phyloP scores from a whole-genome alignment of 106 monocot species.

The Apostasia shenzhenica region DNA sequence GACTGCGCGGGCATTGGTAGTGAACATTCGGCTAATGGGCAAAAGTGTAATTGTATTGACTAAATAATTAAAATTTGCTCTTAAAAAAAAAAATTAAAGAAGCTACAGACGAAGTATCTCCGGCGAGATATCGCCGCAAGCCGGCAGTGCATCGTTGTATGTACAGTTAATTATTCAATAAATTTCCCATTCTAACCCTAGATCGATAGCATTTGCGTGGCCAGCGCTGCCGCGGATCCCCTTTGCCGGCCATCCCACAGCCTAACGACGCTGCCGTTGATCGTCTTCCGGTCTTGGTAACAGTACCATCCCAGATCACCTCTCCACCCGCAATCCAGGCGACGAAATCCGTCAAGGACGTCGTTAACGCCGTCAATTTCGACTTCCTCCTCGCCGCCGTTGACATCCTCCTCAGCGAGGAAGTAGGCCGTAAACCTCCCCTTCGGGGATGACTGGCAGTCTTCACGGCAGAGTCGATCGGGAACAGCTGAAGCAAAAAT shows the following conservation, averaged over 20 bases:
- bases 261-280: constrained; percentile 69
- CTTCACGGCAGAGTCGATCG: neutral
- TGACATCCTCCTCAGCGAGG: neutral
- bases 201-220: neutral
- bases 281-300: constrained; percentile 39
- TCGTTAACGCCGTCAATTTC: neutral
- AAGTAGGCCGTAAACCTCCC: constrained; percentile 21
- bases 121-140: too few relatives aligned
- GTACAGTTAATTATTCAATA: neutral
- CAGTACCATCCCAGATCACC: constrained; percentile 51
- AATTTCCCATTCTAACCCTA: neutral
- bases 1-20: too few relatives aligned
- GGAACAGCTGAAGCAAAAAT: neutral
- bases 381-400: neutral
- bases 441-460: constrained; percentile 4
- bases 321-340: constrained; percentile 1
- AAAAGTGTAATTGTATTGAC: too few relatives aligned
- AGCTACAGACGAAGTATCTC: too few relatives aligned
- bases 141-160: neutral
- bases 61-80: too few relatives aligned
- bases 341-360: neutral
- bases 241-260: constrained; percentile 30
- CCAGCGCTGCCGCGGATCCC: neutral
- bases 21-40: too few relatives aligned
- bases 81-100: too few relatives aligned